Base-by-base conservation (phyloP, 1,284 basidiomycete species). In the Microbotryum saponariae region DNA sequence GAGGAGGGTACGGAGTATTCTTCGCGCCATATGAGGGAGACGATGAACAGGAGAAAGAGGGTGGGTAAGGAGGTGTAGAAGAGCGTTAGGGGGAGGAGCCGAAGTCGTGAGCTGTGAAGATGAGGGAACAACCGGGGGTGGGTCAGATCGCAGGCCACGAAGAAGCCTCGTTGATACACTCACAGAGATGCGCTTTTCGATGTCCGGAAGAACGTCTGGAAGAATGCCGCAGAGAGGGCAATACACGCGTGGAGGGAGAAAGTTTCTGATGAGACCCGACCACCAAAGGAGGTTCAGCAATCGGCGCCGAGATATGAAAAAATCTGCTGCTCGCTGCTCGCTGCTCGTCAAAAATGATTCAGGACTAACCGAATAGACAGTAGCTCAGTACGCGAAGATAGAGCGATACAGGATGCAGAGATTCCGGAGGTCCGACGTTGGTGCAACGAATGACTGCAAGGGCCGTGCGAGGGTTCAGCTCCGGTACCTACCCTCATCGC, bases 31-130 rank as follows among this genome's bases (percentile, higher is more conserved):
- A 67, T 54, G 18, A 67, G 9, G 6, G 63, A 62, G 4, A 61
- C 44, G 21, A 67, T 49, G 33, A 58, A 7, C 23, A 67, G 61
- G 58, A 62, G 54, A 54, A 65, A 63, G 27, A 60, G 51, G 18
- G 59, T 58, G 0, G 66, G 63, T 2, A 67, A 12, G 3, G 63
- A 56, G 12, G 66, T 52, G 56, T 62, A 63, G 50, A 67, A 59
- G 16, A 59, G 48, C 7, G 66, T 60, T 25, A 67, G 52, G 1
- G 66, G 66, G 2, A 65, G 27, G 18, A 63, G 56, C 23, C 37
- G 9, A 21, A 65, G 54, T 29, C 63, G 62, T 53, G 16, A 47
- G 3, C n/a, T 45, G 29, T 31, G 8, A 31, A 31, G 31, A 31
- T 31, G 31, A 31, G 9, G 31, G 31, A 31, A 31, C 31, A 31